phyloP scores from a whole-genome alignment of 768 basidiomycete genomes.

The Naematelia encephala region DNA sequence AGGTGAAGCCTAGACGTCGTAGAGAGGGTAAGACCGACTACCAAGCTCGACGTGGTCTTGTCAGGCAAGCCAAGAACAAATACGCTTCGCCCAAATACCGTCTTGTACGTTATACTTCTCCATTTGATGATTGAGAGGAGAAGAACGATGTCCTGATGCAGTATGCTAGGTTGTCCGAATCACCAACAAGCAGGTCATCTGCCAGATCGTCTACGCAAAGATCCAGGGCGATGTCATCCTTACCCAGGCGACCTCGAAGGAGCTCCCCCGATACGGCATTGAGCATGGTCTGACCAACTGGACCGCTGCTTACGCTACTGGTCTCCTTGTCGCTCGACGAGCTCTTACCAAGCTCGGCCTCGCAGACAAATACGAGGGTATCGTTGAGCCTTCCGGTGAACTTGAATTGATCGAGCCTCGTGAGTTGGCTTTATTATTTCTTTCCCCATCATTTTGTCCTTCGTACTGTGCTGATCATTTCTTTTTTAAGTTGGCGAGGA shows the following conservation, averaged over 20 bases:
- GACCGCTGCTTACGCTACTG: constrained; percentile 97
- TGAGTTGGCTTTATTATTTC: constrained; percentile 13
- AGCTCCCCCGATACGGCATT: constrained; percentile 94
- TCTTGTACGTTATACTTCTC: constrained; percentile 8
- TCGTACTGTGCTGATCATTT: neutral
- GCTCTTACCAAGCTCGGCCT: constrained; percentile 92
- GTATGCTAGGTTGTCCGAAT: constrained; percentile 84
- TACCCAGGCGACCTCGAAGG: constrained; percentile 78
- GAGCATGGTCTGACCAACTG: constrained; percentile 98
- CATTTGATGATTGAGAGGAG: neutral
- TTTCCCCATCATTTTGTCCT: neutral
- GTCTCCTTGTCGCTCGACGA: constrained; percentile 89
- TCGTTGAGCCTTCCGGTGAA: constrained; percentile 83
- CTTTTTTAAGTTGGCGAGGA: constrained; percentile 78
- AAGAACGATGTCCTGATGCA: constrained; percentile 2
- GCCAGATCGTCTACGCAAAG: constrained; percentile 87
- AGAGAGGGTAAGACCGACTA: constrained; percentile 99
- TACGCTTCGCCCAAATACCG: constrained; percentile 99
- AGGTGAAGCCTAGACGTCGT: constrained; percentile 96
- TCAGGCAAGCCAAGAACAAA: constrained; percentile 99
- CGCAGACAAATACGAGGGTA: constrained; percentile 96
- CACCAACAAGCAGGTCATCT: constrained; percentile 95
- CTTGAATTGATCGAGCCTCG: constrained; percentile 72
- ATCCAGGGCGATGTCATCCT: constrained; percentile 95
- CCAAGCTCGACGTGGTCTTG: constrained; percentile 89